A percentile compares a stretch with the other conserved stretches of the same genome.
Conservation (phyloP, 805 yeast species). For the Kodamaea neixiangensis region DNA sequence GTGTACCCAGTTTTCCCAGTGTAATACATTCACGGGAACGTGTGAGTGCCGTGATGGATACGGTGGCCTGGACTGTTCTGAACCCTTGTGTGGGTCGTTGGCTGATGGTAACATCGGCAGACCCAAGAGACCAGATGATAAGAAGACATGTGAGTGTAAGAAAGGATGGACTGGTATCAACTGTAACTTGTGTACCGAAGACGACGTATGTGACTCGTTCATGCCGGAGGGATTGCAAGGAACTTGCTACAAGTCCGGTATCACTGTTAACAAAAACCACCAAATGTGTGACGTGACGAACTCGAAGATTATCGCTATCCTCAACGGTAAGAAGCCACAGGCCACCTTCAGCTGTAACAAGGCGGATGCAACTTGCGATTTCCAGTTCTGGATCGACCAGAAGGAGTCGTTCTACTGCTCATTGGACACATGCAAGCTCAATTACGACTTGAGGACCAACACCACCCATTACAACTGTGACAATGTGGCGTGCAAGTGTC, state of each 20-base stretch:
- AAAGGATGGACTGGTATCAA: conserved; percentile 94
- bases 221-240: conserved; percentile 87
- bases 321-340: conserved; percentile 82
- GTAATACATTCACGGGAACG: conserved; percentile 84
- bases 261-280: conserved; percentile 74
- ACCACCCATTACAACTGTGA: conserved; percentile 78
- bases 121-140: conserved; percentile 58
- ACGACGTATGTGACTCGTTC: conserved; percentile 77
- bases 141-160: conserved; percentile 63
- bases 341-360: conserved; percentile 88
- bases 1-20: conserved; percentile 87
- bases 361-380: conserved; percentile 66
- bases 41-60: conserved; percentile 93
- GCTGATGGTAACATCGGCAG: conserved; percentile 61
- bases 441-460: conserved; percentile 61
- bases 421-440: conserved; percentile 68
- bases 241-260: conserved; percentile 85
- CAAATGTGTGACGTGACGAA: conserved; percentile 96
- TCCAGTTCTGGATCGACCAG: conserved; percentile 95
- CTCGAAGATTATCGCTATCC: conserved; percentile 75
- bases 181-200: conserved; percentile 80
- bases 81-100: conserved; percentile 84
- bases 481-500: conserved; percentile 79
- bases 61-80: conserved; percentile 90
- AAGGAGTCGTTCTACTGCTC: conserved; percentile 90